Base-by-base conservation (phyloP, 345 rosid genomes). In the Camelina neglecta region DNA sequence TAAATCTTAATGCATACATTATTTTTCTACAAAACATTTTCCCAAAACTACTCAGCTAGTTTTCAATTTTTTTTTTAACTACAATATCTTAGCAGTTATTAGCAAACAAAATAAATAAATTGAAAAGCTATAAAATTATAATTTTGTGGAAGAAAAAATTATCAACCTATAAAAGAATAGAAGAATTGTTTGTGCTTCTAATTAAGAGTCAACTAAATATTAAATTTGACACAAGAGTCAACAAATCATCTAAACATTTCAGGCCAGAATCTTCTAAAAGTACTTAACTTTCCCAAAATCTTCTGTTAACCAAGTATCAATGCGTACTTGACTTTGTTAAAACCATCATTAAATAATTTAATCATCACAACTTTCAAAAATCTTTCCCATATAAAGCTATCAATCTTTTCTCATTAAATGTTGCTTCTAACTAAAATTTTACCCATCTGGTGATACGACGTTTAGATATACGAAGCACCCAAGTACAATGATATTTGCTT, bases 401-500 rank as follows among this genome's bases (percentile, higher is more conserved):
- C 72, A 77, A 71, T 77, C 72, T 77, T 57, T 70, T 56, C 76
- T 9, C 55, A 64, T 24, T 77, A 56, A 77, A 56, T 77, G 76
- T 71, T 71, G 80, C 80, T 71, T 77, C 75, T 77, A 77, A 70
- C 72, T 70, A 70, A 63, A 70, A 69, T 24, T 64, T 71, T 70
- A 45, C 80, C 72, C 71, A 64, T 69, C 60, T 70, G 60, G 53
- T 63, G 75, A 76, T 23, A 77, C 67, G 80, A 76, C 70, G 65
- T 61, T 42, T 42, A 65, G 7, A 45, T 57, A 41, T 6, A 67
- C 50, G 33, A 67, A 18, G 62, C 73, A 39, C 71, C 24, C 23
- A 42, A 3, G 61, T 61, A 42, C 50, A 76, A 55, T 35, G 2
- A 55, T 54, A 6, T 58, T 64, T 44, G 61, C 67, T 50, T 67